Percentiles rank a stretch among this genome's conserved stretches.
phyloP scores from a whole-genome alignment of 2,329 filamentous ascomycete species.

The Akanthomyces lecanii region DNA sequence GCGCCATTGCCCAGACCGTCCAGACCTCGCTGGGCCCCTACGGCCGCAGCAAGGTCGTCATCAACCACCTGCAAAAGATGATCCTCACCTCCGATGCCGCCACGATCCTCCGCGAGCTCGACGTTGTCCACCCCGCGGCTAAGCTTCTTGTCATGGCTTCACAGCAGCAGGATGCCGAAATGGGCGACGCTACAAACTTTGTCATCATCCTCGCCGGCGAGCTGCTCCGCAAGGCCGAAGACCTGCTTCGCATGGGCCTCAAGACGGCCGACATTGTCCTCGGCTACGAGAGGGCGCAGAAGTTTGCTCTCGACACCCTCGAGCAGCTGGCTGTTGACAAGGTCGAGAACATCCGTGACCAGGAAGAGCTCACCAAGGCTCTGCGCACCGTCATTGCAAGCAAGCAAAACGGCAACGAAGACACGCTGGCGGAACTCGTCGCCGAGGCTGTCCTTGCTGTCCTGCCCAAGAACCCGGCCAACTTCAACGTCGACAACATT shows the following conservation, averaged over 20 bases:
- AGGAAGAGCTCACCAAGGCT: slow-evolving; percentile 86
- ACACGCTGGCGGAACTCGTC: slow-evolving; percentile 79
- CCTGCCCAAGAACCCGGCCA: slow-evolving; percentile 87
- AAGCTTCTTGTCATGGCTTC: slow-evolving; percentile 98
- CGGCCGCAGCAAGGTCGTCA: slow-evolving; percentile 98
- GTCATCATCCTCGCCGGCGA: slow-evolving; percentile 95
- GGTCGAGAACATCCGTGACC: slow-evolving; percentile 76
- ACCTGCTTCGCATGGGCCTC: slow-evolving; percentile 90
- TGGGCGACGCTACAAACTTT: slow-evolving; percentile 97
- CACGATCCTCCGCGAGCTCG: slow-evolving; percentile 93
- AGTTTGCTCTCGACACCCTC: slow-evolving; percentile 76
- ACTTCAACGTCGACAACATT: slow-evolving; percentile 99
- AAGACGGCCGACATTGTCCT: slow-evolving; percentile 97
- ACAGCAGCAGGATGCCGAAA: slow-evolving; percentile 98
- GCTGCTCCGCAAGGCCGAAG: slow-evolving; percentile 93
- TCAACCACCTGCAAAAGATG: slow-evolving; percentile 99
- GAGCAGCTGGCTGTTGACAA: slow-evolving; percentile 90
- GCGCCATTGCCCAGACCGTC: slow-evolving; percentile 91
- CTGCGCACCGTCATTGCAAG: slow-evolving; percentile 92
- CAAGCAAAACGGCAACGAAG: slow-evolving; percentile 93
- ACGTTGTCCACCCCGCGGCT: slow-evolving; percentile 95
- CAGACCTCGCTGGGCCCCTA: slow-evolving; percentile 96
- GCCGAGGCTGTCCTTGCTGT: slow-evolving; percentile 82
- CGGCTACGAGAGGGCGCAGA: slow-evolving; percentile 92
- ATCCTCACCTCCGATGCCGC: slow-evolving; percentile 96